Evolutionary conservation across 345 rosid genomes (phyloP).

Genomic region (Eucalyptus leucophloia): DNA sequence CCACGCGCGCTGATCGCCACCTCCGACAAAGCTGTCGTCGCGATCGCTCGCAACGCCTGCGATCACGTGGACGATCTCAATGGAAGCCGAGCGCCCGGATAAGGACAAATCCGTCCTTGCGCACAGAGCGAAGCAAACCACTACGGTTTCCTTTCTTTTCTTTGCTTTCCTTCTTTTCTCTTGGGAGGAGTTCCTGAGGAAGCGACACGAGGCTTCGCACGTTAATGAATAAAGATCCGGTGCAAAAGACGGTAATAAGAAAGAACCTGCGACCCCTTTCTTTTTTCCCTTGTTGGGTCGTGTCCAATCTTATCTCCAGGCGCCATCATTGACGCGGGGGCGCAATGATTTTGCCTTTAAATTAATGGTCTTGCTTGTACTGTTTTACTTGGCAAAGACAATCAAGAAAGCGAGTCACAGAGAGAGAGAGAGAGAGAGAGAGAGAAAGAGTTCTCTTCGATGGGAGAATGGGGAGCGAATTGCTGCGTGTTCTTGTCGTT

Average conservation of each 20-base stretch:
- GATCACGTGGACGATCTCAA: neutral
- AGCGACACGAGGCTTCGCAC: neutral
- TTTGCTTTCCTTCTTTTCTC: neutral
- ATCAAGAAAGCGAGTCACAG: neutral
- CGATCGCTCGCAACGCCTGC: neutral
- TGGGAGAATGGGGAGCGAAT: neutral
- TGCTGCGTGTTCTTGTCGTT: slow-evolving; percentile 2
- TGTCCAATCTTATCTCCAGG: neutral
- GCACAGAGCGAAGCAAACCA: neutral
- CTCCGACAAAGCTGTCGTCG: neutral
- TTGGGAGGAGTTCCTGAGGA: neutral
- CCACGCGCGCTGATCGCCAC: neutral
- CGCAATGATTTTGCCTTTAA: neutral
- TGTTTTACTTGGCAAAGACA: neutral
- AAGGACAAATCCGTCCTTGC: neutral
- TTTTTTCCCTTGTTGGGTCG: neutral
- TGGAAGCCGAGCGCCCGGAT: neutral
- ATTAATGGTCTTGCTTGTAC: neutral
- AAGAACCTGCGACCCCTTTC: neutral
- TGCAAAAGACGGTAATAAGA: neutral
- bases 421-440: neutral
- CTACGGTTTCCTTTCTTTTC: neutral
- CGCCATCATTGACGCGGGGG: neutral
- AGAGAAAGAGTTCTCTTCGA: neutral
- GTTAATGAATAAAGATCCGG: neutral